Percentiles rank a stretch among this genome's conserved stretches.
Evolutionary conservation across 352 stramenopile genomes (phyloP).

Genomic region (Aphanomyces euteiches): DNA sequence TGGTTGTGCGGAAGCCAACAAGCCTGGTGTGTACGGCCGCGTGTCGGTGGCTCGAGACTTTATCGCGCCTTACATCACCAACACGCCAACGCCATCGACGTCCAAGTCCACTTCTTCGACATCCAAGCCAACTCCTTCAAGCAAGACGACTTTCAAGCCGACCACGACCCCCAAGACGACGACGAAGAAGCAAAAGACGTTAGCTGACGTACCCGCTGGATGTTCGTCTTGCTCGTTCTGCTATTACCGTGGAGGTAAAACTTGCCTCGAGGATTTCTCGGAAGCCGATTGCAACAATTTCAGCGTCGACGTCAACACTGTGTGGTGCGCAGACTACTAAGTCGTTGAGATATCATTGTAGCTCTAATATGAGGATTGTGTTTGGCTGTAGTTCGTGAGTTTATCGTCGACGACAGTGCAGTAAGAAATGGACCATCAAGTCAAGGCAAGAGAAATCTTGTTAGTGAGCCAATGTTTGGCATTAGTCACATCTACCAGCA

Average conservation of each 20-base stretch:
- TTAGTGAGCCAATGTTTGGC: too few relatives aligned
- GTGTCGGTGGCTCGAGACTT: conserved; percentile 35
- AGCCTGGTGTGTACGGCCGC: conserved; percentile 46
- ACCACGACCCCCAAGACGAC: neutral
- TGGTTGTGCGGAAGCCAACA: conserved; percentile 46
- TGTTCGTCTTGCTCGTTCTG: neutral
- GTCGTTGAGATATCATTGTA: too few relatives aligned
- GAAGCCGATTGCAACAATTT: neutral
- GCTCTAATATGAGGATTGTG: too few relatives aligned
- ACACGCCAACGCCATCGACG: neutral
- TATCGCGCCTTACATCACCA: conserved; percentile 34
- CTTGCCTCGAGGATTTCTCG: neutral
- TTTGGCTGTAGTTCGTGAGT: too few relatives aligned
- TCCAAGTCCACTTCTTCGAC: neutral
- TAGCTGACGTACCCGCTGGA: neutral
- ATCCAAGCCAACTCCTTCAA: neutral
- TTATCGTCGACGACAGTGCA: too few relatives aligned
- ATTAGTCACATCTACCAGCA: too few relatives aligned
- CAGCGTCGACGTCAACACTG: neutral
- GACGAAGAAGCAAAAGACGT: neutral
- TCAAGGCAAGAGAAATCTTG: too few relatives aligned
- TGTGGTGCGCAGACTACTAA: neutral
- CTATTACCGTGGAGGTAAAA: neutral
- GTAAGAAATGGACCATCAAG: too few relatives aligned
- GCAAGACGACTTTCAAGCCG: neutral